Evolutionary conservation across 2,329 filamentous ascomycete genomes (phyloP).

Genomic region (Saccharata proteae): DNA sequence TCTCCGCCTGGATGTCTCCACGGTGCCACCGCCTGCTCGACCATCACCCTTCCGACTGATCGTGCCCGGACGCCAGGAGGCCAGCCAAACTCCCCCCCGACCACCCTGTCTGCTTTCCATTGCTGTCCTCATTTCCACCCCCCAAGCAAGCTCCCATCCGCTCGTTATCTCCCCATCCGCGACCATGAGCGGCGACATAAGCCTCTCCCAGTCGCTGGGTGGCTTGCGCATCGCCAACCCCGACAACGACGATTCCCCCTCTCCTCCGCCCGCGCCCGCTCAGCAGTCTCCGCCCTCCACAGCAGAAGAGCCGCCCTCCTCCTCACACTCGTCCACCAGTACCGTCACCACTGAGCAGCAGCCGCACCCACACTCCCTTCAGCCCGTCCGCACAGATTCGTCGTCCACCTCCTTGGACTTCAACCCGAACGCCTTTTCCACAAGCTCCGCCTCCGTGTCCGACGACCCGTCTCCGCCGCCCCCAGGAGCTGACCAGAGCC

Average conservation of each 20-base stretch:
- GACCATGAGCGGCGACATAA: constrained; percentile 80
- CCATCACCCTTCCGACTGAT: constrained; percentile 1
- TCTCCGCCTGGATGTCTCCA: constrained; percentile 8
- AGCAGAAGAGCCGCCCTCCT: constrained; percentile 14
- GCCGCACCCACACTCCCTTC: constrained; percentile 20
- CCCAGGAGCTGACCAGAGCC: constrained; percentile 15
- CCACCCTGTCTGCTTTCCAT: too few species aligned
- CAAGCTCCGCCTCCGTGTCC: constrained; percentile 8
- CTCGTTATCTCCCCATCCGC: neutral
- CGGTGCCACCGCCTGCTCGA: neutral
- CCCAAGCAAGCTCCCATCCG: too few species aligned
- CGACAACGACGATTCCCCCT: constrained; percentile 50
- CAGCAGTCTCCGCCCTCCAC: constrained; percentile 8
- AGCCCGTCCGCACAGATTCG: constrained; percentile 18
- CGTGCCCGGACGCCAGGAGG: neutral
- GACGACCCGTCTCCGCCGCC: constrained; percentile 17
- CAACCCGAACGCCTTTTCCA: constrained; percentile 27
- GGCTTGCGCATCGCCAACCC: constrained; percentile 95
- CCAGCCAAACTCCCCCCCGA: neutral
- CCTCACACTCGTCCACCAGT: constrained; percentile 21
- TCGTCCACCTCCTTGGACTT: constrained; percentile 24
- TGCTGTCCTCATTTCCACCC: constrained; percentile 1
- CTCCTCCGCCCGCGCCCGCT: constrained; percentile 14
- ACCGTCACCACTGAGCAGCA: constrained; percentile 26
- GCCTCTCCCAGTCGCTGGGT: constrained; percentile 81